A percentile compares a stretch with the other conserved stretches of the same genome.
These are phyloP conservation scores for Plantago coronopus DNA, from an alignment of 305 asterid genomes.

Conservation along the genomic window DNA sequence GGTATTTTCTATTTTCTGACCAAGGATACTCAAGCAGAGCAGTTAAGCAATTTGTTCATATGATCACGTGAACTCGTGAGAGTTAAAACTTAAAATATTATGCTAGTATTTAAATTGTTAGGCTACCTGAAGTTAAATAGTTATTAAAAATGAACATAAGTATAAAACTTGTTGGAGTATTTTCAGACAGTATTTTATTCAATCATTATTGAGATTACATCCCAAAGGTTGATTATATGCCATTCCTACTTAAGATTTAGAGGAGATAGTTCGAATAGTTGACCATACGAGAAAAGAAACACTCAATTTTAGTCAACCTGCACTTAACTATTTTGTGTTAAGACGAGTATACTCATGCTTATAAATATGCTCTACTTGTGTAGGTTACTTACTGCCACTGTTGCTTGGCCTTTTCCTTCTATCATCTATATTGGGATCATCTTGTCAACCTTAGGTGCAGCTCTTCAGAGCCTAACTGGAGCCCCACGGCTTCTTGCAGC, in stretches of 20 bases:
- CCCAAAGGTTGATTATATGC: background rate
- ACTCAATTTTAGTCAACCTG: background rate
- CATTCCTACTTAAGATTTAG: background rate
- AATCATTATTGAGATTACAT: no score
- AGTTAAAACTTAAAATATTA: no score
- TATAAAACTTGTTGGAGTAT: no score
- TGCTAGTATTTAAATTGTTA: no score
- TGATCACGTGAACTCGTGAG: no score
- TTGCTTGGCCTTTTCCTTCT: conserved; percentile 97
- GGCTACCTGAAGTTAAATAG: no score
- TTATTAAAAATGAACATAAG: no score
- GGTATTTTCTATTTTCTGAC: background rate
- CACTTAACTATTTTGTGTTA: conserved; percentile 6
- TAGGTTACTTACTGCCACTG: conserved; percentile 97
- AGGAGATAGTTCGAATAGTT: conserved; percentile 5
- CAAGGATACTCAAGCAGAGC: no score
- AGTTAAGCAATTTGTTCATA: no score
- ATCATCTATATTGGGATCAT: conserved; percentile 84
- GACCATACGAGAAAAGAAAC: background rate
- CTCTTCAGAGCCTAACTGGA: conserved; percentile 95
- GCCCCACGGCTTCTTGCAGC: conserved; percentile 99
- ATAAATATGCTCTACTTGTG: conserved; percentile 37
- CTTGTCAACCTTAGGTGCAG: conserved; percentile 98
- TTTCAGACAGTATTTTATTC: no score
- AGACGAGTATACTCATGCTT: no score